Evolutionary conservation across 805 yeast species (phyloP).

Genomic region (Cyberlindnera mrakii): DNA sequence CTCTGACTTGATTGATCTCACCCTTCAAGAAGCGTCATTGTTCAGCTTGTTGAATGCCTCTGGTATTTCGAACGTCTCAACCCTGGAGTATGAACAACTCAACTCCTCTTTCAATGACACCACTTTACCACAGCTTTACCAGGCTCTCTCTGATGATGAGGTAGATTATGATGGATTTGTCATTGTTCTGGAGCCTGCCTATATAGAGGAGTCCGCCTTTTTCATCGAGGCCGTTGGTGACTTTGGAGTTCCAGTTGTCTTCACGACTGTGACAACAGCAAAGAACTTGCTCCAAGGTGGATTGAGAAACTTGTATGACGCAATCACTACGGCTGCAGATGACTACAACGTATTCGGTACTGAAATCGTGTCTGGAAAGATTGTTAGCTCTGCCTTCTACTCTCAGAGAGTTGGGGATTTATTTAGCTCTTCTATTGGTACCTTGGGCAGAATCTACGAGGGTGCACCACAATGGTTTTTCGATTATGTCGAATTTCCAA

Average conservation of each 20-base stretch:
- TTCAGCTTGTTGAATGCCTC: conserved; percentile 4
- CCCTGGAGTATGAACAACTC: conserved; percentile 37
- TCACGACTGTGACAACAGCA: conserved; percentile 48
- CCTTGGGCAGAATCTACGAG: conserved; percentile 42
- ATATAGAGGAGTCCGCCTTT: conserved; percentile 46
- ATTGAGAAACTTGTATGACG: conserved; percentile 45
- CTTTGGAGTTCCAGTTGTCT: conserved; percentile 35
- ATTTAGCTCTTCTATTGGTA: conserved; percentile 33
- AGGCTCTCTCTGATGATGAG: conserved; percentile 30
- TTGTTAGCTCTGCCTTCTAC: conserved; percentile 42
- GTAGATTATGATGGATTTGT: conserved; percentile 36
- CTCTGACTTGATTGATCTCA: neutral
- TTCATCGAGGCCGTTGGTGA: conserved; percentile 37
- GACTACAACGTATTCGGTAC: conserved; percentile 34
- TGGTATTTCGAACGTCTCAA: neutral
- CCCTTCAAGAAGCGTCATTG: conserved; percentile 1
- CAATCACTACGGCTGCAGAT: conserved; percentile 40
- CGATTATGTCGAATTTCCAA: conserved; percentile 5
- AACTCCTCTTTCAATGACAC: conserved; percentile 17
- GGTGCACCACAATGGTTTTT: conserved; percentile 36
- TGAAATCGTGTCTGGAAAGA: conserved; percentile 39
- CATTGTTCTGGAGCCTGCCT: conserved; percentile 44
- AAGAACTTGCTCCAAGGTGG: conserved; percentile 47
- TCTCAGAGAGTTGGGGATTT: conserved; percentile 44
- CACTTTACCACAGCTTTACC: conserved; percentile 26